phyloP scores from a whole-genome alignment of 768 basidiomycete genomes.

The Suillus subalutaceus region DNA sequence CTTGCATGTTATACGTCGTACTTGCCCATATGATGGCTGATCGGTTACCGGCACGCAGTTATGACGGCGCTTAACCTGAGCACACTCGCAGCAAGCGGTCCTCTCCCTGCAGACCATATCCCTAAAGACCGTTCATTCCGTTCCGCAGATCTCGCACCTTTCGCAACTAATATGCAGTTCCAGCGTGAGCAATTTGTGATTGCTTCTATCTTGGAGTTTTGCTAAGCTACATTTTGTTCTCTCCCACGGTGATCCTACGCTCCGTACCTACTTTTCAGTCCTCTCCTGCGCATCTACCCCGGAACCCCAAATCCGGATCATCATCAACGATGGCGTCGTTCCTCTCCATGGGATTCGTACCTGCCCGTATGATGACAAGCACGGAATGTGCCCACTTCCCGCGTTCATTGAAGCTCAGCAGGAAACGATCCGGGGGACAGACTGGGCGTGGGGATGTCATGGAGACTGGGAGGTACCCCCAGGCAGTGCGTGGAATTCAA shows the following conservation, averaged over 20 bases:
- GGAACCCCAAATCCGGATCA: constrained; percentile 61
- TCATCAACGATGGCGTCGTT: constrained; percentile 86
- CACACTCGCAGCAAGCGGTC: constrained; percentile 70
- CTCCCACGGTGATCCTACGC: background rate
- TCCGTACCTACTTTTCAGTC: constrained; percentile 43
- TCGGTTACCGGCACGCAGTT: constrained; percentile 42
- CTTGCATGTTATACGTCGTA: background rate
- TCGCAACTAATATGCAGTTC: constrained; percentile 88
- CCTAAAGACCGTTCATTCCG: constrained; percentile 58
- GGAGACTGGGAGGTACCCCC: constrained; percentile 67
- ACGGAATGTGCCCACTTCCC: constrained; percentile 75
- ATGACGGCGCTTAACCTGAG: constrained; percentile 86
- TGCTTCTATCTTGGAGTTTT: background rate
- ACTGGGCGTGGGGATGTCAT: constrained; percentile 77
- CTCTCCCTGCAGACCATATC: constrained; percentile 76
- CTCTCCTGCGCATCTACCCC: constrained; percentile 31
- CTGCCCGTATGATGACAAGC: constrained; percentile 57
- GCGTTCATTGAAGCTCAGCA: constrained; percentile 73
- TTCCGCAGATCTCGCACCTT: constrained; percentile 78
- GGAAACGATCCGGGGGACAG: constrained; percentile 62
- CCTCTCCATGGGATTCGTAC: constrained; percentile 79
- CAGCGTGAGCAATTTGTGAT: constrained; percentile 58
- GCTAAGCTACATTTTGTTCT: background rate
- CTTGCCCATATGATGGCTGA: background rate
- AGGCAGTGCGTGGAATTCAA: constrained; percentile 2